A percentile compares a stretch with the other conserved stretches of the same genome.
Conservation (phyloP, 2,329 filamentous ascomycete genomes). For the Boeremia lycopersici region DNA sequence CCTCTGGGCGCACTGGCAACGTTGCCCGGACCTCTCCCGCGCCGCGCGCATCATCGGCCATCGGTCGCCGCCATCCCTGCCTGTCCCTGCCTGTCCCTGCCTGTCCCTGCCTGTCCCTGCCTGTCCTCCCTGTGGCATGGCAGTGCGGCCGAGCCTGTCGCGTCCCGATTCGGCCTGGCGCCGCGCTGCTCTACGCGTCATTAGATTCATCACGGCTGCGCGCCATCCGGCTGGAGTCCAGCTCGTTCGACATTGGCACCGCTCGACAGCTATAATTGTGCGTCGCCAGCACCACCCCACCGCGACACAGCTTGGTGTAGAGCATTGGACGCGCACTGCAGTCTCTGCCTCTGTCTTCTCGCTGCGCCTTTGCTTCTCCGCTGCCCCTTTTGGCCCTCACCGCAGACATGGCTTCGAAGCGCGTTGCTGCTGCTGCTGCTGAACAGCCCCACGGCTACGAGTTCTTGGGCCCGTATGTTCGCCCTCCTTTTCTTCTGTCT, state of each 20-base stretch:
- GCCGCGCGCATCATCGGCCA: no score
- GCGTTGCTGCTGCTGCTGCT: no score
- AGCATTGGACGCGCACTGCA: no score
- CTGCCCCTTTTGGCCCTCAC: background rate
- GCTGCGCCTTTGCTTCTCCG: background rate
- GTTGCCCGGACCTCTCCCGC: no score
- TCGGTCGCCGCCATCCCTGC: no score
- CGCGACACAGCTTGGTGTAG: background rate
- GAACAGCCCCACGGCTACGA: constrained; percentile 48
- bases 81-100: no score
- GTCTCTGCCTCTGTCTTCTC: no score
- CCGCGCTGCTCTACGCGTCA: constrained; percentile 30
- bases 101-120: no score
- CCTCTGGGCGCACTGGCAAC: no score
- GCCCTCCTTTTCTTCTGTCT: background rate
- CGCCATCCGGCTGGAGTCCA: constrained; percentile 19
- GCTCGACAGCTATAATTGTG: background rate
- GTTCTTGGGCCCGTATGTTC: constrained; percentile 49
- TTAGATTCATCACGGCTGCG: constrained; percentile 29
- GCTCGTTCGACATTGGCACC: constrained; percentile 28
- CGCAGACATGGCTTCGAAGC: constrained; percentile 37
- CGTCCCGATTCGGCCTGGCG: background rate
- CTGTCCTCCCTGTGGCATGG: no score
- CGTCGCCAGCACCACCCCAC: background rate
- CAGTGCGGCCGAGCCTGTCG: no score